Percentiles rank a stretch among this genome's conserved stretches.
Conservation (phyloP, 2,329 filamentous ascomycete genomes). For the Pseudopithomyces chartarum region DNA sequence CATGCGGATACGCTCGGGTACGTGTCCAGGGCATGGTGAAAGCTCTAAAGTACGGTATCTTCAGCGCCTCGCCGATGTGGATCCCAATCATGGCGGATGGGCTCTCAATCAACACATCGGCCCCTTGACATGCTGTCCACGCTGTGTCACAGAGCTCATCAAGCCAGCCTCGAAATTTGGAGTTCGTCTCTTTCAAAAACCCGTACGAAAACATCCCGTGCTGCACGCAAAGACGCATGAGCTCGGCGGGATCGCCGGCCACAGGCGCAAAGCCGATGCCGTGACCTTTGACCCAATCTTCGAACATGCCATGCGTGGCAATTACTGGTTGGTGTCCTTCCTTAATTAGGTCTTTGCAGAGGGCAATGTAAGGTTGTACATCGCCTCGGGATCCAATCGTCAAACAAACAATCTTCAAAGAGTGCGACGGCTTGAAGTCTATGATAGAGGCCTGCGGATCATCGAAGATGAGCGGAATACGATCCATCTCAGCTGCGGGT, state of each 20-base stretch:
- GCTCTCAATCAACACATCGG: conserved; percentile 90
- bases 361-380: conserved; percentile 94
- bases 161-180: conserved; percentile 85
- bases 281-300: conserved; percentile 85
- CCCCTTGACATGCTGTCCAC: conserved; percentile 82
- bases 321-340: conserved; percentile 89
- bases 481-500: conserved; percentile 52
- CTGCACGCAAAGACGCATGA: conserved; percentile 96
- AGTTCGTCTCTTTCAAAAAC: conserved; percentile 82
- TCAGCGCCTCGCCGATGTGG: conserved; percentile 91
- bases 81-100: conserved; percentile 97
- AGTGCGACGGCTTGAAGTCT: conserved; percentile 83
- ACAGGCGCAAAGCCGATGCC: conserved; percentile 91
- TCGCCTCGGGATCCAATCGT: conserved; percentile 96
- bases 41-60: conserved; percentile 93
- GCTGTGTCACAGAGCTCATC: conserved; percentile 83
- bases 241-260: conserved; percentile 86
- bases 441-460: conserved; percentile 86
- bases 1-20: conserved; percentile 93
- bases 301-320: conserved; percentile 90
- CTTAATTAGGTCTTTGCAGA: conserved; percentile 86
- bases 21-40: conserved; percentile 99
- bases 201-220: conserved; percentile 96
- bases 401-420: conserved; percentile 85
- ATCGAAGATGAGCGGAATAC: conserved; percentile 83